Percentiles rank a stretch among this genome's conserved stretches.
phyloP scores from a whole-genome alignment of 805 yeast species.

The Yueomyces sinensis region DNA sequence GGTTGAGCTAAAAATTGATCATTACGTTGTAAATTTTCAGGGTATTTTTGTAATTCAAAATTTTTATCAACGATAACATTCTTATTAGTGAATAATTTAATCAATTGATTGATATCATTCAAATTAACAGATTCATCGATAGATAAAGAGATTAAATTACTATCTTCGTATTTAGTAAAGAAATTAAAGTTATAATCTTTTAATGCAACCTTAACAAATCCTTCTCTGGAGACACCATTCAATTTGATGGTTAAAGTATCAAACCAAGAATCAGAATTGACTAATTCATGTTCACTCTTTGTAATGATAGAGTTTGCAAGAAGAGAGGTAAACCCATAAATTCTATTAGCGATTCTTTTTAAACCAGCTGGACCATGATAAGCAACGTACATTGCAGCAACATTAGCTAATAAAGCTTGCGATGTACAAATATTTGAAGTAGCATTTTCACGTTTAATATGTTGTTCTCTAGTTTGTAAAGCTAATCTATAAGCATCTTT shows the following conservation, averaged over 20 bases:
- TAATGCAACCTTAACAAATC: conserved; percentile 44
- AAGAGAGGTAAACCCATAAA: conserved; percentile 58
- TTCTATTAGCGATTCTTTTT: conserved; percentile 60
- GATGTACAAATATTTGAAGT: conserved; percentile 98
- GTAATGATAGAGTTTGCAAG: conserved; percentile 46
- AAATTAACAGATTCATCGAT: conserved; percentile 68
- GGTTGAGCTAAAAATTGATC: conserved; percentile 53
- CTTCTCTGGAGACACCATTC: conserved; percentile 37
- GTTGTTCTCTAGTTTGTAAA: conserved; percentile 96
- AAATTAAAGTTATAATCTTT: conserved; percentile 57
- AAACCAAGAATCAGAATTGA: conserved; percentile 39
- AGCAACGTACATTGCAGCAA: conserved; percentile 90
- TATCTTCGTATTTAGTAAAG: conserved; percentile 46
- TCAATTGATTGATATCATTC: conserved; percentile 44
- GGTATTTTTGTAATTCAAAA: conserved; percentile 35
- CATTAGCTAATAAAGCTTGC: conserved; percentile 90
- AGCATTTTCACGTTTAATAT: conserved; percentile 93
- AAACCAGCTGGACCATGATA: conserved; percentile 92
- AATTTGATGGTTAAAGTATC: conserved; percentile 71
- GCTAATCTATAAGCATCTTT: conserved; percentile 85
- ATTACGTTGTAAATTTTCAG: conserved; percentile 36
- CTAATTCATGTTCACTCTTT: conserved; percentile 7
- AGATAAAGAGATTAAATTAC: conserved; percentile 58
- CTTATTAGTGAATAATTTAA: conserved; percentile 42
- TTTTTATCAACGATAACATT: conserved; percentile 2